Percentiles rank a stretch among this genome's conserved stretches.
These are phyloP conservation scores for Tetrapisispora iriomotensis DNA, from an alignment of 805 yeast genomes.

Conservation along the genomic window DNA sequence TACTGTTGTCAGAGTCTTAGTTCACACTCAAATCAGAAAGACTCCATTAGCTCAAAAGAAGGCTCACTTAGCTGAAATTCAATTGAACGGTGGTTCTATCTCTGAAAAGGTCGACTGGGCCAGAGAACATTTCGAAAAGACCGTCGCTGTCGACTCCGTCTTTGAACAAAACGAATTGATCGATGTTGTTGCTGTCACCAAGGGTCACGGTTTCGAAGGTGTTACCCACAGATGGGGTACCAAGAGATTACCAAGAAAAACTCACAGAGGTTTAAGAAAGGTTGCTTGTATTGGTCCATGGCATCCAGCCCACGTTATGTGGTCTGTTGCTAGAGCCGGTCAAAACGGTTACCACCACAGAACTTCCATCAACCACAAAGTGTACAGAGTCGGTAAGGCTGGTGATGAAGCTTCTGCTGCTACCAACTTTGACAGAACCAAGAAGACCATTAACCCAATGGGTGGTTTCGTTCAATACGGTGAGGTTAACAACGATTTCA, in stretches of 20 bases:
- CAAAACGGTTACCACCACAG: conserved; percentile 99
- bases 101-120: conserved; percentile 99
- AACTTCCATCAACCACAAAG: conserved; percentile 99
- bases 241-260: conserved; percentile 99
- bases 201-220: conserved; percentile 99
- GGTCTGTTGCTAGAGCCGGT: conserved; percentile 99
- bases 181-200: conserved; percentile 98
- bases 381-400: conserved; percentile 97
- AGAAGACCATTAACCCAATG: conserved; percentile 98
- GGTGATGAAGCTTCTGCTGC: conserved; percentile 91
- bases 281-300: conserved; percentile 99
- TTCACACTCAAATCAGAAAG: conserved; percentile 99
- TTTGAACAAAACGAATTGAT: conserved; percentile 98
- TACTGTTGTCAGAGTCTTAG: conserved; percentile 96
- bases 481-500: conserved; percentile 93
- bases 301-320: conserved; percentile 99
- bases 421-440: conserved; percentile 98
- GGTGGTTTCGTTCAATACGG: conserved; percentile 99
- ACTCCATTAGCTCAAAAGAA: conserved; percentile 98
- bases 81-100: conserved; percentile 98
- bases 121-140: conserved; percentile 97
- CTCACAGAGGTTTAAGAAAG: conserved; percentile 99
- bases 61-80: conserved; percentile 99
- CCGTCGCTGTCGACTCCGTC: conserved; percentile 90
- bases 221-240: conserved; percentile 99